Base-by-base conservation (phyloP, 371 early-diverging fungal genomes). In the Phascolomyces articulosus region DNA sequence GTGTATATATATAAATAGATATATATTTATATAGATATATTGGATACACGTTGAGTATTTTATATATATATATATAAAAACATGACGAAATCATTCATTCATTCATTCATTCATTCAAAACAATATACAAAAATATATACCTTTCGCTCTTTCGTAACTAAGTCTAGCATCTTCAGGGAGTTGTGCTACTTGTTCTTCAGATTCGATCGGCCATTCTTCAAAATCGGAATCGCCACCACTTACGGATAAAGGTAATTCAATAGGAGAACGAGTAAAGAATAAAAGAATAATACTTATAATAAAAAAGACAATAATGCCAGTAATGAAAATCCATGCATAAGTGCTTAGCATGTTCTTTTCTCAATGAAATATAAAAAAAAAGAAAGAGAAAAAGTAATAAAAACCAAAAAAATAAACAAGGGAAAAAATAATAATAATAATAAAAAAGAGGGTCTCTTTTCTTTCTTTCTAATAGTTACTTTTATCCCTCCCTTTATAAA, bases 111-210 rank as follows among this genome's bases (percentile, higher is more conserved):
- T n/a, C n/a, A n/a, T n/a, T n/a, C n/a, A n/a, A n/a, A n/a, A n/a
- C 11, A 9, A 34, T 34, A 11, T 34, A 1, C 11, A 44, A 44
- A 44, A 44, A 44, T 6, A n/a, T 58, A 51, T 66, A 82, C 82
- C 69, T 73, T 71, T 79, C 10, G 83, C 83, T 54, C 75, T 53
- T 65, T 78, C 78, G 55, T 79, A 83, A 54, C 78, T 78, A 11
- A 79, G 48, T 23, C 78, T 49, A 20, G 78, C 78, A 63, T 83
- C 78, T 62, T 78, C 83, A 40, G 80, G 57, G 28, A 83, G 72
- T 15, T 53, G 40, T 6, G 70, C 69, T 23, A 83, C 55, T 31
- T 66, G 58, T 6, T 78, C 75, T 62, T 76, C 77, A 20, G 79
- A 66, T 64, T 82, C 82, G 10, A 58, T 13, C 48, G 68, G 69